Percentiles rank a stretch among this genome's conserved stretches.
Evolutionary conservation across 2,329 filamentous ascomycete species (phyloP).

Genomic region (Hymenoscyphus fraxineus): DNA sequence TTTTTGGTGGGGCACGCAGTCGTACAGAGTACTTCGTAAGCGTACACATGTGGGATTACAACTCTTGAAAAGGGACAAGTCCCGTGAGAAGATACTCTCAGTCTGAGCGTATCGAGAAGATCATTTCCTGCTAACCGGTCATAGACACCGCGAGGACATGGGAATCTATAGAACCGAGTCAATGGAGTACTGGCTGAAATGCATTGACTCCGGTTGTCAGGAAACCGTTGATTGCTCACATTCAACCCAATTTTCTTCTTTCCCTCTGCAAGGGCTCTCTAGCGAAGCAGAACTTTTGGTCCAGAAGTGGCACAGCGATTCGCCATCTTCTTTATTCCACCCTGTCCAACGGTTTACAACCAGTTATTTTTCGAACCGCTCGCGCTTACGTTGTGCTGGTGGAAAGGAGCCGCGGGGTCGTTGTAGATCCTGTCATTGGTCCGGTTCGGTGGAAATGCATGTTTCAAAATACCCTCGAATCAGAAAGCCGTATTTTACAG

Average conservation of each 20-base stretch:
- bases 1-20: not conserved
- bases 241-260: not conserved
- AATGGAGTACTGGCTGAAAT: not conserved
- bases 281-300: not conserved
- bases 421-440: not conserved
- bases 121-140: not conserved
- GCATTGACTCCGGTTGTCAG: not conserved
- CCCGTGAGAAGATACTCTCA: not conserved
- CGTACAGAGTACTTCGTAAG: not conserved
- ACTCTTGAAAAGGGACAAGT: not conserved
- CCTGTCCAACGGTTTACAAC: not conserved
- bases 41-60: not conserved
- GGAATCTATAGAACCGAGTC: too few species aligned
- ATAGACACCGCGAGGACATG: not conserved
- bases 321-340: not conserved
- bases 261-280: not conserved
- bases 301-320: not conserved
- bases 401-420: not conserved
- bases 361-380: not conserved
- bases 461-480: constrained; percentile 15
- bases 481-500: constrained; percentile 3
- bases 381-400: not conserved
- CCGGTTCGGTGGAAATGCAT: not conserved
- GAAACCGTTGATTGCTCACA: constrained; percentile 1
- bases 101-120: not conserved